Evolutionary conservation across 306 rosid species (phyloP), one percentile per base, ranked within the genome.

Genomic region (Prunus padus): DNA sequence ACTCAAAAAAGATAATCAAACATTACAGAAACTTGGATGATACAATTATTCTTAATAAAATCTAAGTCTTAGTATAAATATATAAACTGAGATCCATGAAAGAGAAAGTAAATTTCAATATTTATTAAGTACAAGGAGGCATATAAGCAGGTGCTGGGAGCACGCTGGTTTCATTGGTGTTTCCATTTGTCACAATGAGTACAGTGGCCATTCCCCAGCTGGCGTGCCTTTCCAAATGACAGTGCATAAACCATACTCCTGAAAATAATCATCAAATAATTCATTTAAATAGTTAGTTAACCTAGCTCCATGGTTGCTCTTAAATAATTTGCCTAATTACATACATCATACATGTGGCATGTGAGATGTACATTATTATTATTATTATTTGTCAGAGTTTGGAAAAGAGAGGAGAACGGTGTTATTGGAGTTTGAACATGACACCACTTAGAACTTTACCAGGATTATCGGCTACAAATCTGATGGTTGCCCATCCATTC

Each of bases 381-480:
- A 26, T 33, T 33, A 33, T 33, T 37, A 6, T 37, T 37, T 37
- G 42, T 7, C 42, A 1, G 9, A 6, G 9, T 37, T 37, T 37
- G 9, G 2, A 1, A 37, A 37, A 9, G 9, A 37, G 42, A 37
- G 9, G 2, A 7, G 0, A 37, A 0, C 0, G 8, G 9, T 37
- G 2, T 37, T 0, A 37, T 37, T 37, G 2, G 1, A 2, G 8
- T 37, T 37, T 2, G 0, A 37, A 37, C 42, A 0, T 37, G 2
- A 37, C 9, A 37, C 9, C 8, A 6, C 2, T 37, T 5, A 56
- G 28, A 56, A 69, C 22, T 74, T 74, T 74, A 91, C 98, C 99
- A 76, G 99, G 99, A 61, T 95, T 95, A 65, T 92, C 97, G 19
- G 99, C 97, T 0, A 92, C 93, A 62, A 95, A 95, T 72, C 99